These are phyloP conservation scores for Mycena maculata DNA, from an alignment of 768 basidiomycete genomes.

Conservation along the genomic window DNA sequence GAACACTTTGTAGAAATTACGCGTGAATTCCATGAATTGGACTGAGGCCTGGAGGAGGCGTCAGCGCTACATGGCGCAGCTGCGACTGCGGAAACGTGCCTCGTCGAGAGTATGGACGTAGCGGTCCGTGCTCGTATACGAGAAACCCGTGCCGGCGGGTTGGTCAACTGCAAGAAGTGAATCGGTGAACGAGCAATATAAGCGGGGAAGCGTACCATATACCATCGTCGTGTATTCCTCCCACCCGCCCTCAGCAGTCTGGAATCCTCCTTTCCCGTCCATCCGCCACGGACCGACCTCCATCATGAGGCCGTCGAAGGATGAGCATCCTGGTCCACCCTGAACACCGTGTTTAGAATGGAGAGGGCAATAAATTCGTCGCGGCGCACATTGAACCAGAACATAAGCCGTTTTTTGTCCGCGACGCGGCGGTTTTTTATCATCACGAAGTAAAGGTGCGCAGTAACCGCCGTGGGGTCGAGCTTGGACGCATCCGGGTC, in stretches of 20 bases:
- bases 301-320: conserved; percentile 98
- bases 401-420: conserved; percentile 90
- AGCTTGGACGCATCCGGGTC: conserved; percentile 70
- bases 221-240: conserved; percentile 97
- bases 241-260: conserved; percentile 89
- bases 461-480: conserved; percentile 67
- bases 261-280: conserved; percentile 78
- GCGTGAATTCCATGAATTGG: conserved; percentile 86
- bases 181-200: conserved; percentile 6
- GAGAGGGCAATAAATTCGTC: not conserved
- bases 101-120: conserved; percentile 85
- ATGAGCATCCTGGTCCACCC: conserved; percentile 98
- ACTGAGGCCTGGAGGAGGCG: conserved; percentile 64
- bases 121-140: conserved; percentile 86
- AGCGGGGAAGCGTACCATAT: conserved; percentile 70
- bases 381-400: conserved; percentile 96
- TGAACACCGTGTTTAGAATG: conserved; percentile 42
- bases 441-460: conserved; percentile 91
- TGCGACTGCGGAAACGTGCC: conserved; percentile 46
- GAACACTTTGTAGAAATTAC: conserved; percentile 90
- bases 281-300: conserved; percentile 94
- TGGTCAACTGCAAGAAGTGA: conserved; percentile 81
- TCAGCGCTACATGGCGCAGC: not conserved
- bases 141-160: conserved; percentile 95
- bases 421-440: conserved; percentile 87